A percentile compares a stretch with the other conserved stretches of the same genome.
Conservation (phyloP, 2,329 filamentous ascomycete genomes). For the Tetracladium maxilliforme region DNA sequence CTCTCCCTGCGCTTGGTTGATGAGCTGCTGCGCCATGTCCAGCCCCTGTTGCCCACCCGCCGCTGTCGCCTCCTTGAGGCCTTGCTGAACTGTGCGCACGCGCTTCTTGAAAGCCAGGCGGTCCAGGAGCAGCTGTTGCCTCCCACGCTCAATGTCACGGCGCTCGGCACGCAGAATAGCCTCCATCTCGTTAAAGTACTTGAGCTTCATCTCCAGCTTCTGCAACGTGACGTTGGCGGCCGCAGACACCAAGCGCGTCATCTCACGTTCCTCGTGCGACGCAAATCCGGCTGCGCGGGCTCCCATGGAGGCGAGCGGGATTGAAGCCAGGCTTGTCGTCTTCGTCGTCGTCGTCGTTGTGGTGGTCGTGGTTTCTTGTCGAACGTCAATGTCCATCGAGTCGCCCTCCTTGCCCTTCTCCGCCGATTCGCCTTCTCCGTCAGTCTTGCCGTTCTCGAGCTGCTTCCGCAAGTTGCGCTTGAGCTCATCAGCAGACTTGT, state of each 20-base stretch:
- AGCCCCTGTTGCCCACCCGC: constrained; percentile 20
- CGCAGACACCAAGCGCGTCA: constrained; percentile 83
- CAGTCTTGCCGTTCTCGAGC: constrained; percentile 50
- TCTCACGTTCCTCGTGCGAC: constrained; percentile 91
- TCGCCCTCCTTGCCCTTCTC: constrained; percentile 43
- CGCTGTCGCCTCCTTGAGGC: constrained; percentile 34
- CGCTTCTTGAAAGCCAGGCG: constrained; percentile 79
- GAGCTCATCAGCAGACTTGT: constrained; percentile 75
- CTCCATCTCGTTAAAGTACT: constrained; percentile 95
- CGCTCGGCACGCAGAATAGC: constrained; percentile 81
- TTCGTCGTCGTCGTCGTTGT: constrained; percentile 32
- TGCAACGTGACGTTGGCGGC: constrained; percentile 89
- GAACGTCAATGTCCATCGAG: constrained; percentile 49
- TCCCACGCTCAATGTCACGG: constrained; percentile 77
- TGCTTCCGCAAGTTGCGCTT: constrained; percentile 66
- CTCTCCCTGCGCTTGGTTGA: constrained; percentile 24
- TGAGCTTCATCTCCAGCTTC: constrained; percentile 89
- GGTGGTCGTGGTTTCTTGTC: constrained; percentile 32
- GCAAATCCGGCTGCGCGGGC: constrained; percentile 77
- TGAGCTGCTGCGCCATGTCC: constrained; percentile 15
- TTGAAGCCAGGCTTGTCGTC: constrained; percentile 46
- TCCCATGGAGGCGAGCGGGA: constrained; percentile 75
- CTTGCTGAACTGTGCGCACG: constrained; percentile 69
- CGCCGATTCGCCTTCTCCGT: constrained; percentile 20
- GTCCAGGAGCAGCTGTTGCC: constrained; percentile 89